Evolutionary conservation across 2,329 filamentous ascomycete species (phyloP).

Genomic region (Coniochaeta sp.): DNA sequence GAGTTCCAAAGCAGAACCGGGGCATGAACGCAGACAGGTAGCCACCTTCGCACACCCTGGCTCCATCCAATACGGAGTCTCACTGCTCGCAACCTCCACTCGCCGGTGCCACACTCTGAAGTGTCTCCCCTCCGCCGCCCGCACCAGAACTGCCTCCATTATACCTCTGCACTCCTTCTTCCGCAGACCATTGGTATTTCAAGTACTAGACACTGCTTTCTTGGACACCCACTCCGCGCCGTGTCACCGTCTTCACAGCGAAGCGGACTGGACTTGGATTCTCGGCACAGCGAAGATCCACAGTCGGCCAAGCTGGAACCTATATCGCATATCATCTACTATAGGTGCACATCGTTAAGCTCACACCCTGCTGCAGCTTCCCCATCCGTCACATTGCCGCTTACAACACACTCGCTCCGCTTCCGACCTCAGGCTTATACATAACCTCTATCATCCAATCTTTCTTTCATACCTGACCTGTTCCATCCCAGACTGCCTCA

Average conservation of each 20-base stretch:
- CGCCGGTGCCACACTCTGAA: not conserved
- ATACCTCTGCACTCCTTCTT: not conserved
- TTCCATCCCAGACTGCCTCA: not conserved
- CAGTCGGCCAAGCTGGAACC: not conserved
- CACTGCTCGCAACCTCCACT: not conserved
- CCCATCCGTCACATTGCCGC: not conserved
- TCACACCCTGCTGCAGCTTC: not conserved
- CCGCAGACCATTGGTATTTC: not conserved
- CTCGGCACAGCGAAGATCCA: not conserved
- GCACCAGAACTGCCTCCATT: not conserved
- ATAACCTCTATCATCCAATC: not conserved
- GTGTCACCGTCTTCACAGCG: not conserved
- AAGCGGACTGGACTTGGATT: not conserved
- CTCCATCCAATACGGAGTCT: slow-evolving; percentile 1
- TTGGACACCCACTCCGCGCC: not conserved
- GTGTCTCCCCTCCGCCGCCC: not conserved
- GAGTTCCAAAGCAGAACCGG: slow-evolving; percentile 3
- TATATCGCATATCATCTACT: not conserved
- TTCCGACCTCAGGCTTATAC: not conserved
- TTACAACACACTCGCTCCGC: not conserved
- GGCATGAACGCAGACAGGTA: not conserved
- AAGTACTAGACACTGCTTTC: not conserved
- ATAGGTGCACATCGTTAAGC: not conserved
- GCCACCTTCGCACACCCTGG: slow-evolving; percentile 4
- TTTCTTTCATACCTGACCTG: not conserved